Evolutionary conservation across 192 early-diverging fungal genomes (phyloP).

Genomic region (Umbelopsis sp.): DNA sequence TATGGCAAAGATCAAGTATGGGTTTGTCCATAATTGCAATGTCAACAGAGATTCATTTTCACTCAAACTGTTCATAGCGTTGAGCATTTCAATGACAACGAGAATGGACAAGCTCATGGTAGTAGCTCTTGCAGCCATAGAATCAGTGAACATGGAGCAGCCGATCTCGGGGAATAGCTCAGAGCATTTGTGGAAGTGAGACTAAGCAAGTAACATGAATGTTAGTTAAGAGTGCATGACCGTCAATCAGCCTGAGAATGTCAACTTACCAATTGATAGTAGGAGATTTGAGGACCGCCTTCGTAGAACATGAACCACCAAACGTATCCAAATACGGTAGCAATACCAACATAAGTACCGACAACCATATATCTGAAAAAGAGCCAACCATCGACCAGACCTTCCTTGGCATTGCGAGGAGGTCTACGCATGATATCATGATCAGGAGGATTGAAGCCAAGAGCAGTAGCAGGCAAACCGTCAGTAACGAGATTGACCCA

Average conservation of each 20-base stretch:
- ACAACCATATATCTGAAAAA: conserved; percentile 94
- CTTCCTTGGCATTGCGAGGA: conserved; percentile 84
- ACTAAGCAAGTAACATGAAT: conserved; percentile 45
- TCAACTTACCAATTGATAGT: conserved; percentile 76
- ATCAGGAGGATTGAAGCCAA: conserved; percentile 98
- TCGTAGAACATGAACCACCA: conserved; percentile 98
- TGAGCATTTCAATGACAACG: conserved; percentile 98
- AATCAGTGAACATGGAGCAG: conserved; percentile 87
- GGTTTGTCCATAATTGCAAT: conserved; percentile 90
- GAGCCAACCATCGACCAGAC: conserved; percentile 92
- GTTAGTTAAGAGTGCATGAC: conserved; percentile 9
- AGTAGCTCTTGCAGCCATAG: conserved; percentile 82
- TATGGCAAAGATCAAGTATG: conserved; percentile 84
- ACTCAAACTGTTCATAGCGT: conserved; percentile 94
- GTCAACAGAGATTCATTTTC: conserved; percentile 95
- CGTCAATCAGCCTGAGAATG: background rate
- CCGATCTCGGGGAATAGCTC: conserved; percentile 89
- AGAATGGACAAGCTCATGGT: conserved; percentile 95
- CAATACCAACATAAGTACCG: conserved; percentile 89
- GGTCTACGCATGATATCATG: conserved; percentile 93
- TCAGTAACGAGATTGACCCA: conserved; percentile 99
- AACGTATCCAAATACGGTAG: conserved; percentile 95
- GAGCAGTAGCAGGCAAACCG: conserved; percentile 95
- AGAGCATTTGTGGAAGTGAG: conserved; percentile 91
- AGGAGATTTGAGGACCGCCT: conserved; percentile 87